Evolutionary conservation across 345 rosid genomes (phyloP), one percentile per base, ranked within the genome.

Genomic region (Lepidium didymum): DNA sequence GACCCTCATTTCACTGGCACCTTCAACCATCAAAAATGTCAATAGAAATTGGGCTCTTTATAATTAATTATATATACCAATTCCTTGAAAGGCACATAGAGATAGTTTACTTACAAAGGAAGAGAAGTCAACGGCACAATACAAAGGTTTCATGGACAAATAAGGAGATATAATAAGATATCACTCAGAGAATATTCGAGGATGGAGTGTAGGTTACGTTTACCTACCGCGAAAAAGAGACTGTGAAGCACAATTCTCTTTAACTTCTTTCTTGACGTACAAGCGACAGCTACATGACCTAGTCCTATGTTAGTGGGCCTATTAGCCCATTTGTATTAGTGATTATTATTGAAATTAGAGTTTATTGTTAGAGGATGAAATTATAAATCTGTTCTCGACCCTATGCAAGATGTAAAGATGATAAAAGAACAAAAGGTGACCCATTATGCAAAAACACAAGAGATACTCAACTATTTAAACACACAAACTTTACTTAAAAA

Each of bases 201-300:
- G 46, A 29, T 52, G 70, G 50, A 54, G 46, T 56, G 44, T 42
- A 33, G 2, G 13, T 3, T 21, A 56, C 45, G 55, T 44, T 65
- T 33, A 67, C 72, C 6, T 38, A 64, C 3, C 0, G 34, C 7
- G 3, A 8, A 36, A 4, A 40, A n/a, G 12, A 63, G 5, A 49
- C n/a, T n/a, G 1, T 44, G 68, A 10, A 54, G 54, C 57, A 37
- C 55, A 15, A 46, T 3, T 36, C 65, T 58, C 41, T 49, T 29
- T 58, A 65, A 45, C 51, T 18, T 59, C 8, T 25, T 56, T 36
- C 56, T 68, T 58, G 73, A 46, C 58, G 51, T 49, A 38, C 51
- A 58, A 59, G 73, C 50, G 16, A 52, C 38, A 64, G 11, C 25
- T 64, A 2, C 21, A 18, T 18, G 13, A 62, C 13, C 31, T 31